These are phyloP conservation scores for Byssoonygena ceratinophila DNA, from an alignment of 2,329 filamentous ascomycete genomes.

Conservation along the genomic window DNA sequence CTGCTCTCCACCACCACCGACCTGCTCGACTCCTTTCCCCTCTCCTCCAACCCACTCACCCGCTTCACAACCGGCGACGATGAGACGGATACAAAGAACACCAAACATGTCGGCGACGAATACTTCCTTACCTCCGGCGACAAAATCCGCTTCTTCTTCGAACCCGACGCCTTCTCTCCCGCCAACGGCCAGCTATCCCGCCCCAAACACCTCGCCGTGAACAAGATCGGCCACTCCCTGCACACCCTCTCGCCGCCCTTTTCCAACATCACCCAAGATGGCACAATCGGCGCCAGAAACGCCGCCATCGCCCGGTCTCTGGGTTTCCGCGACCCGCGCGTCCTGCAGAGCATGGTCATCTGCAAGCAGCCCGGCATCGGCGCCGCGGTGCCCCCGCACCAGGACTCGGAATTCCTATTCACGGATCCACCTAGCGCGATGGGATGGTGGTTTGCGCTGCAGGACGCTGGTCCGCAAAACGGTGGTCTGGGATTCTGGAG, in stretches of 20 bases:
- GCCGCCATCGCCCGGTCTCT: slow-evolving; percentile 57
- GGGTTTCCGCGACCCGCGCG: slow-evolving; percentile 63
- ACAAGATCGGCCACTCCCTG: slow-evolving; percentile 75
- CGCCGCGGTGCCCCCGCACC: slow-evolving; percentile 78
- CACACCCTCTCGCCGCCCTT: slow-evolving; percentile 61
- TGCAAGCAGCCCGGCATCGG: slow-evolving; percentile 98
- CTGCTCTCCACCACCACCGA: slow-evolving; percentile 64
- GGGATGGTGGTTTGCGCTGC: slow-evolving; percentile 94
- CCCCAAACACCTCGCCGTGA: slow-evolving; percentile 75
- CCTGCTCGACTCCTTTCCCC: slow-evolving; percentile 63
- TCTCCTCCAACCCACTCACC: slow-evolving; percentile 83
- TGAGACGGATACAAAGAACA: slow-evolving; percentile 40
- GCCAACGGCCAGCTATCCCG: slow-evolving; percentile 57
- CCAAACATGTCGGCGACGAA: slow-evolving; percentile 74
- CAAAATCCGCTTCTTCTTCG: slow-evolving; percentile 94
- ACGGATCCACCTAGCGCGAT: slow-evolving; percentile 80
- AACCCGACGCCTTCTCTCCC: slow-evolving; percentile 69
- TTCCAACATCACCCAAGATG: slow-evolving; percentile 44
- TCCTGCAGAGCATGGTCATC: slow-evolving; percentile 93
- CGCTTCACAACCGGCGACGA: slow-evolving; percentile 76
- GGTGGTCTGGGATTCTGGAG: slow-evolving; percentile 79
- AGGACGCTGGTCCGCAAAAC: slow-evolving; percentile 78
- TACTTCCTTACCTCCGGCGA: slow-evolving; percentile 88
- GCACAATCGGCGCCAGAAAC: slow-evolving; percentile 35
- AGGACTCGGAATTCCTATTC: slow-evolving; percentile 87